These are phyloP conservation scores for Malus orientalis DNA, from an alignment of 306 rosid genomes.

Conservation along the genomic window DNA sequence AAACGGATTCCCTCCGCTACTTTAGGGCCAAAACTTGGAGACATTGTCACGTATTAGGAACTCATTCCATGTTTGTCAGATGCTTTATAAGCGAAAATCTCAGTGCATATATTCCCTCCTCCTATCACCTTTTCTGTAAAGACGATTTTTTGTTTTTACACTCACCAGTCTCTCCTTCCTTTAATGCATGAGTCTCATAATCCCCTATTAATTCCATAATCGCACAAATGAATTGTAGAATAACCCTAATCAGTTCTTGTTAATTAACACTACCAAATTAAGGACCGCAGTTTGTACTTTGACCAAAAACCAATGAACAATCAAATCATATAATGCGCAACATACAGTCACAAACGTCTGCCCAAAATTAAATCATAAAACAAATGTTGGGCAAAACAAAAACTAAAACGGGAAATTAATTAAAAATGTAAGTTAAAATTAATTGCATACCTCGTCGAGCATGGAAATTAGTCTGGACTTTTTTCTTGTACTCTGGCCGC, in stretches of 20 bases:
- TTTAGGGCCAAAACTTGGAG: slow-evolving; percentile 35
- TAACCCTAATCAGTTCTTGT: neutral
- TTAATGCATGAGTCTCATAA: slow-evolving; percentile 39
- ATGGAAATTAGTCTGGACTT: slow-evolving; percentile 56
- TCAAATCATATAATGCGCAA: neutral
- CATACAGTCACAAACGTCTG: slow-evolving; percentile 9
- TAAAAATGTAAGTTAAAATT: neutral
- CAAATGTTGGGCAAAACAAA: neutral
- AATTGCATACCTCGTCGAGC: slow-evolving; percentile 67
- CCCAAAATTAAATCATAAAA: neutral
- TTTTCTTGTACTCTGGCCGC: slow-evolving; percentile 31
- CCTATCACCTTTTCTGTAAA: slow-evolving; percentile 53
- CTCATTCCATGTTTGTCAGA: slow-evolving; percentile 40
- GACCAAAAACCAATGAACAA: slow-evolving; percentile 1
- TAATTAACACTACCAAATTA: neutral
- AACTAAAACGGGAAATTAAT: neutral
- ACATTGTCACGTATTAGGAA: slow-evolving; percentile 27
- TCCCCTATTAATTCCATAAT: neutral
- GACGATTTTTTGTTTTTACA: slow-evolving; percentile 17
- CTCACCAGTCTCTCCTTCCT: slow-evolving; percentile 21
- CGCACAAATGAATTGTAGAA: neutral
- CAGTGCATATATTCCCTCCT: slow-evolving; percentile 48
- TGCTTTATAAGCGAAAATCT: slow-evolving; percentile 45
- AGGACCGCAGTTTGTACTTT: neutral
- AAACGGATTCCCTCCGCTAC: slow-evolving; percentile 47